These are phyloP conservation scores for Erysimum cheiri DNA, from an alignment of 441 rosid species.

Conservation along the genomic window DNA sequence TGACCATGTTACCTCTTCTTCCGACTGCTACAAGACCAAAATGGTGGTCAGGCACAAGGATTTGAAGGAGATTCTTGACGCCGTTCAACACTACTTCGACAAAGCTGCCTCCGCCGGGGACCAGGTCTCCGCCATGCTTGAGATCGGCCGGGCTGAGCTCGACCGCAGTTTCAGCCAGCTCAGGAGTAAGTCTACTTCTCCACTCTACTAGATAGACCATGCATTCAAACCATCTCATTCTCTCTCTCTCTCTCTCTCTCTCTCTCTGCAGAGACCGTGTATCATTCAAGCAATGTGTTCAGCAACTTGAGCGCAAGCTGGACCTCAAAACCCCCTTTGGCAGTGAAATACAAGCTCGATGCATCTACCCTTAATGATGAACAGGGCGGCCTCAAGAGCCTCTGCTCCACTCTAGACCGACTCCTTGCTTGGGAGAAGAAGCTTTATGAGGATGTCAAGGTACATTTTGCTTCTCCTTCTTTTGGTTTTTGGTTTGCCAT, in stretches of 20 bases:
- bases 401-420: slow-evolving; percentile 85
- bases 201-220: background rate
- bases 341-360: slow-evolving; percentile 79
- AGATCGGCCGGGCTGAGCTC: slow-evolving; percentile 81
- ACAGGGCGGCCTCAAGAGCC: slow-evolving; percentile 67
- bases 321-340: slow-evolving; percentile 96
- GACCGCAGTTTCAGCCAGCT: slow-evolving; percentile 86
- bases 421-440: slow-evolving; percentile 98
- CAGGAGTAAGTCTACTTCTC: slow-evolving; percentile 55
- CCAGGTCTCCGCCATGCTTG: slow-evolving; percentile 79
- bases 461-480: slow-evolving; percentile 21
- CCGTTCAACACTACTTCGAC: slow-evolving; percentile 75
- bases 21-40: slow-evolving; percentile 51
- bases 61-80: slow-evolving; percentile 82
- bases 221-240: background rate
- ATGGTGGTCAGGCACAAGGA: slow-evolving; percentile 88
- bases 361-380: slow-evolving; percentile 53
- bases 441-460: slow-evolving; percentile 90
- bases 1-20: slow-evolving; percentile 55
- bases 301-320: slow-evolving; percentile 89
- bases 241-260: background rate
- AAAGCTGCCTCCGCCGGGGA: slow-evolving; percentile 85
- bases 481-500: background rate
- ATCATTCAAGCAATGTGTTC: slow-evolving; percentile 81
- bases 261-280: slow-evolving; percentile 74